Conservation (phyloP, 2,329 filamentous ascomycete species). For the Exophiala sp. region DNA sequence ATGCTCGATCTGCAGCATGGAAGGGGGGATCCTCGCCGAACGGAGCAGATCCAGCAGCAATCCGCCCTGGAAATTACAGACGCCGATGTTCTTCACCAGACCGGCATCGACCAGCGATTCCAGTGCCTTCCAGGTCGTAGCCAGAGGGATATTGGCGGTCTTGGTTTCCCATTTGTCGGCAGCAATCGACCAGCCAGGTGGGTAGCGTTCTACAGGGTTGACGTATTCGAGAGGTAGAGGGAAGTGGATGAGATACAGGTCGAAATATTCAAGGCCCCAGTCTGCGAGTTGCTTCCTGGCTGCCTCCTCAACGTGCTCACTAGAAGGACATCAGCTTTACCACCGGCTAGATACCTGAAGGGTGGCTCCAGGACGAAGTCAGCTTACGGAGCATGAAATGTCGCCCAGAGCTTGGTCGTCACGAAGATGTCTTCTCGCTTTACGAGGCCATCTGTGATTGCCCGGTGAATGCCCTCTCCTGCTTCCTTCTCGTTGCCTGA, state of each 20-base stretch:
- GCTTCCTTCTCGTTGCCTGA: conserved; percentile 40
- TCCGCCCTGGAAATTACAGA: conserved; percentile 59
- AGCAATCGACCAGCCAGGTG: conserved; percentile 20
- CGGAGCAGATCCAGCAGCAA: conserved; percentile 39
- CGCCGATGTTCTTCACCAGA: conserved; percentile 59
- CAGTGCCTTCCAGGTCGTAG: conserved; percentile 57
- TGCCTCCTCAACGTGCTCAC: conserved; percentile 36
- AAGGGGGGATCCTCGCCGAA: conserved; percentile 31
- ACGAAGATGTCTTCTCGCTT: conserved; percentile 36
- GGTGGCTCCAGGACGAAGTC: conserved; percentile 4
- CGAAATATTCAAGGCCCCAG: conserved; percentile 59
- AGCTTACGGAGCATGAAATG: conserved; percentile 29
- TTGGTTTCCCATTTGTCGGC: conserved; percentile 25
- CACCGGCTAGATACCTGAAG: too few species aligned
- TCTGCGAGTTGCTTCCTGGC: conserved; percentile 54
- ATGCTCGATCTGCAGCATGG: conserved; percentile 30
- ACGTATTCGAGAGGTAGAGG: conserved; percentile 31
- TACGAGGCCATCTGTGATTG: conserved; percentile 33
- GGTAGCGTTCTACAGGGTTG: conserved; percentile 16
- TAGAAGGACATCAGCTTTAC: not conserved
- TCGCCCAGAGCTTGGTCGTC: conserved; percentile 38
- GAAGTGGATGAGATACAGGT: conserved; percentile 54
- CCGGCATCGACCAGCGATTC: conserved; percentile 51
- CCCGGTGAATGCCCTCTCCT: conserved; percentile 32
- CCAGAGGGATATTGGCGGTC: conserved; percentile 23